phyloP scores from a whole-genome alignment of 1,139 yeast species.

The Saccharomyces uvarum region DNA sequence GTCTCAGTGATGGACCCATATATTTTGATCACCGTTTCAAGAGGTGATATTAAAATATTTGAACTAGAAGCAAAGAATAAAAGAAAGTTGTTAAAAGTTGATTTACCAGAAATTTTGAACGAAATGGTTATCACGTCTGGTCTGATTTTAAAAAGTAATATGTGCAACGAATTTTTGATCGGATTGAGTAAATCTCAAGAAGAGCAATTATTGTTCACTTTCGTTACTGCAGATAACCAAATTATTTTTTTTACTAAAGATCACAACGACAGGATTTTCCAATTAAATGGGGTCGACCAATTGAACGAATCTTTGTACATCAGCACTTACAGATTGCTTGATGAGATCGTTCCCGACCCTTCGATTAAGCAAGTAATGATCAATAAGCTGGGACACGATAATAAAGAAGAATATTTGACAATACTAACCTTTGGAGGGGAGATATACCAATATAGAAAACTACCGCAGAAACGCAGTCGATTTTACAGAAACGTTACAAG shows the following conservation, averaged over 20 bases:
- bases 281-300: constrained; percentile 52
- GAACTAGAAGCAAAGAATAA: constrained; percentile 35
- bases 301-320: constrained; percentile 48
- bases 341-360: constrained; percentile 61
- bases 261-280: constrained; percentile 61
- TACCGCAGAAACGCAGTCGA: constrained; percentile 38
- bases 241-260: constrained; percentile 55
- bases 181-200: constrained; percentile 21
- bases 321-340: constrained; percentile 50
- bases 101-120: constrained; percentile 43
- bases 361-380: constrained; percentile 64
- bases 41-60: constrained; percentile 50
- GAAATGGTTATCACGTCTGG: constrained; percentile 66
- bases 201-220: constrained; percentile 49
- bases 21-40: constrained; percentile 47
- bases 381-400: constrained; percentile 55
- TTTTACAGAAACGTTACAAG: constrained; percentile 42
- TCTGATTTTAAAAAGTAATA: constrained; percentile 42
- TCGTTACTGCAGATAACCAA: constrained; percentile 73
- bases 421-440: constrained; percentile 78
- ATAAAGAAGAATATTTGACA: constrained; percentile 48
- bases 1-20: constrained; percentile 52
- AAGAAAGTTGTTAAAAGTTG: constrained; percentile 31
- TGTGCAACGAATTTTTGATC: constrained; percentile 33
- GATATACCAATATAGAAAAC: constrained; percentile 56